Conservation (phyloP, 768 basidiomycete species). For the Infundibulicybe gibba region DNA sequence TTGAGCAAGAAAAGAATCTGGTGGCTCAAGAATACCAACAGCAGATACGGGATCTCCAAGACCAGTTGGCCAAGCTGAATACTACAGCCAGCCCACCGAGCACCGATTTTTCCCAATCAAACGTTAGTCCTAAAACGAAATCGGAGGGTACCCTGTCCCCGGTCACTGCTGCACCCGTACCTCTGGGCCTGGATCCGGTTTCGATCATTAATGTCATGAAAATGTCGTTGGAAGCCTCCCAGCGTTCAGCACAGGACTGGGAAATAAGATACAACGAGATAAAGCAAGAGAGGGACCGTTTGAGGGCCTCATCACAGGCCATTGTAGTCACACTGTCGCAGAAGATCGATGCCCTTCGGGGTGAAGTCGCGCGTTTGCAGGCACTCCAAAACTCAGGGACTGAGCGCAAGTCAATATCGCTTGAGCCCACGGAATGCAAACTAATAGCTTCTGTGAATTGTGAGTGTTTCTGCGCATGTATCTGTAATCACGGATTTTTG, state of each 20-base stretch:
- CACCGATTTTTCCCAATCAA: not conserved
- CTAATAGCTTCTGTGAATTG: too few relatives aligned
- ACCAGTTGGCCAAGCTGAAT: not conserved
- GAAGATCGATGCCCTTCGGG: too few relatives aligned
- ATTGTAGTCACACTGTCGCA: too few relatives aligned
- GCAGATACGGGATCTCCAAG: constrained; percentile 5
- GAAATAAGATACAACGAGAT: not conserved
- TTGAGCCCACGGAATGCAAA: too few relatives aligned
- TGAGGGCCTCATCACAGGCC: not conserved
- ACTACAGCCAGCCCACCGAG: not conserved
- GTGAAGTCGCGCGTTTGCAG: too few relatives aligned
- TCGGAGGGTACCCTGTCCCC: not conserved
- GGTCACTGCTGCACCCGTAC: not conserved
- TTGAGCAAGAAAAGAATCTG: constrained; percentile 13
- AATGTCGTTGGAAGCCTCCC: not conserved
- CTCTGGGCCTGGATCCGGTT: not conserved
- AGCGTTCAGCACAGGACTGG: not conserved
- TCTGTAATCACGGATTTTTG: too few relatives aligned
- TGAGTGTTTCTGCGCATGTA: too few relatives aligned
- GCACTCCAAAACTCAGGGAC: too few relatives aligned
- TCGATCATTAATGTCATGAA: not conserved
- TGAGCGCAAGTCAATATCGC: too few relatives aligned
- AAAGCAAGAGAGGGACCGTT: not conserved
- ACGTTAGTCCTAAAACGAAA: not conserved
- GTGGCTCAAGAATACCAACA: constrained; percentile 6